Evolutionary conservation across 805 yeast genomes (phyloP).

Genomic region (Candida ponderosae): DNA sequence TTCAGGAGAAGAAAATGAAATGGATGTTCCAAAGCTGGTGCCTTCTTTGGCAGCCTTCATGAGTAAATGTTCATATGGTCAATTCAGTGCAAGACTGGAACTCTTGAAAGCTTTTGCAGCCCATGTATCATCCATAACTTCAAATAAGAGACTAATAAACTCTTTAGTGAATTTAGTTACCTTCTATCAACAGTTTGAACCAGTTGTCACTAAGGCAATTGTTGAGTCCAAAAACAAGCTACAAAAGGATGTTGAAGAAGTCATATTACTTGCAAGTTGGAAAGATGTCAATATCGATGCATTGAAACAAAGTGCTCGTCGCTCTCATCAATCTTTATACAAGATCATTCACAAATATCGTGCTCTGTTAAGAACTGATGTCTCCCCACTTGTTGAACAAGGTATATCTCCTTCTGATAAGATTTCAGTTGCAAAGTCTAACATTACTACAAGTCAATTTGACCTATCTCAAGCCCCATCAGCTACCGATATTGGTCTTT

Average conservation of each 20-base stretch:
- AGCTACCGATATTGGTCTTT: conserved; percentile 3
- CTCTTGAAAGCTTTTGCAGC: conserved; percentile 57
- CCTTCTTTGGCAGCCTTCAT: conserved; percentile 68
- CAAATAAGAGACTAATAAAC: conserved; percentile 20
- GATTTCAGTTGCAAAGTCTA: conserved; percentile 3
- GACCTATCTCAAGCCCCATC: conserved; percentile 8
- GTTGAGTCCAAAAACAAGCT: conserved; percentile 40
- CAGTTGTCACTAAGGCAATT: conserved; percentile 39
- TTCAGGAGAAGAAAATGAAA: conserved; percentile 26
- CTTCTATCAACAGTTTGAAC: conserved; percentile 61
- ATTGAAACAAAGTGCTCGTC: conserved; percentile 84
- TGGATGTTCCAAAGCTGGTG: conserved; percentile 29
- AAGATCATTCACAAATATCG: conserved; percentile 81
- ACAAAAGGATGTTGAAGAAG: conserved; percentile 77
- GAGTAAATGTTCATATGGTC: conserved; percentile 72
- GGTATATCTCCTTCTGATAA: conserved; percentile 36
- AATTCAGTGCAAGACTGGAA: conserved; percentile 49
- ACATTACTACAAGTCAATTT: conserved; percentile 4
- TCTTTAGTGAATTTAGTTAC: conserved; percentile 50
- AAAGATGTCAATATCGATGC: conserved; percentile 93
- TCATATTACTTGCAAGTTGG: conserved; percentile 90
- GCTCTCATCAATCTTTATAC: conserved; percentile 78
- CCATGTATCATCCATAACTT: conserved; percentile 35
- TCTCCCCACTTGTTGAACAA: conserved; percentile 47
- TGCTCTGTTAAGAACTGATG: conserved; percentile 42